Base-by-base conservation (phyloP, 306 rosid species). In the Vachellia collinsii region DNA sequence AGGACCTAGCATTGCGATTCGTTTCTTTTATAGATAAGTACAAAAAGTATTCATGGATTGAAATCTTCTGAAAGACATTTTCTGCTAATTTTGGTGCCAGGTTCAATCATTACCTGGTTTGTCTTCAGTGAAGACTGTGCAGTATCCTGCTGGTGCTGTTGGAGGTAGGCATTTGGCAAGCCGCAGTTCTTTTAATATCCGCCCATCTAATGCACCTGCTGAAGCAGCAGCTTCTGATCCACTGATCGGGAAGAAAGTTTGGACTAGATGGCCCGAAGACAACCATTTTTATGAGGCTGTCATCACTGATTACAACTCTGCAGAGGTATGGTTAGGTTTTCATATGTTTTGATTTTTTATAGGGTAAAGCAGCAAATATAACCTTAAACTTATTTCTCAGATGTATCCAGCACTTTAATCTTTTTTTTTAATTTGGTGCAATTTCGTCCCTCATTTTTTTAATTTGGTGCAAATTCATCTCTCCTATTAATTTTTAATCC, bases 181-280 rank as follows among this genome's bases (percentile, higher is more conserved):
- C 83, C 92, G 91, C 85, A 87, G 88, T 74, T 76, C 91, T 85
- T 83, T 93, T 46, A 87, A 81, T 77, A 82, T 81, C 68, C 90
- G 83, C 80, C 83, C 79, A 19, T 63, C 91, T 66, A 81, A 73
- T 79, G 92, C 89, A 70, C 73, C 88, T 61, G 81, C 87, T 56
- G 97, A 89, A 34, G 87, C 87, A 61, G 80, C 85, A 56, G 25
- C 75, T n/a, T 83, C 78, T 71, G 94, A 96, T 72, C 86, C 91
- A 7, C 86, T 93, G 77, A 81, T 96, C 50, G 98, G 97, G 81
- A 92, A 87, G 89, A 96, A 89, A 83, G 97, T 96, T 83, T 89
- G 97, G 97, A 93, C 96, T 48, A 87, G 97, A 75, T 96, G 99
- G 99, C 99, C 97, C 53, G 98, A 84, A 81, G 98, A 96, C 86